Percentiles rank a stretch among this genome's conserved stretches.
phyloP scores from a whole-genome alignment of 2,329 filamentous ascomycete genomes.

The Davidsoniella virescens region DNA sequence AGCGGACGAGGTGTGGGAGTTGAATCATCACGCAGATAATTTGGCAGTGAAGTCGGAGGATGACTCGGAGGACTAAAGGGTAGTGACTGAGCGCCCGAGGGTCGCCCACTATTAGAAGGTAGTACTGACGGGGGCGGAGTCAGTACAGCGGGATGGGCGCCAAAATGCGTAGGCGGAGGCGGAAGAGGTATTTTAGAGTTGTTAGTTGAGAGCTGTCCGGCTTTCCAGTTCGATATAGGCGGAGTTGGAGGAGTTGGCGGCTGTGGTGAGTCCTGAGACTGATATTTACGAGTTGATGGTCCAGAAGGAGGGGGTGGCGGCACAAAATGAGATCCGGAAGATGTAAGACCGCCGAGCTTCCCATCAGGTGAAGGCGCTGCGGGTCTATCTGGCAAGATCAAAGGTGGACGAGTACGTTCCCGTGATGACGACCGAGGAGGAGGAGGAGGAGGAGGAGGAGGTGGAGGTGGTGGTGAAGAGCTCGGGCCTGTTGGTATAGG shows the following conservation, averaged over 20 bases:
- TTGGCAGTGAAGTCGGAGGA: neutral
- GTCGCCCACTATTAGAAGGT: too few species aligned
- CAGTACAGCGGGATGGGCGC: too few species aligned
- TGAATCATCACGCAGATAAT: slow-evolving; percentile 1
- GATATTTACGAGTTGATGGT: neutral
- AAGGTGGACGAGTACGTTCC: neutral
- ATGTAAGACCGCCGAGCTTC: neutral
- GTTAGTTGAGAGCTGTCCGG: too few species aligned
- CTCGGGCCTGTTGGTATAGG: neutral
- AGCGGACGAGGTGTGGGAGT: neutral
- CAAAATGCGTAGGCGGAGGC: too few species aligned
- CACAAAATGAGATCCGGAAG: neutral
- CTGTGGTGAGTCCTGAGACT: neutral
- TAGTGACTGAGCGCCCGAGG: too few species aligned
- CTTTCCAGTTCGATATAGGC: too few species aligned
- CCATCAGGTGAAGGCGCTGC: slow-evolving; percentile 1
- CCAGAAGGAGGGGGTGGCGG: neutral
- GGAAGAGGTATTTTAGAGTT: too few species aligned
- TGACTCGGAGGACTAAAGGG: neutral
- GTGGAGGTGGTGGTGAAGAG: neutral
- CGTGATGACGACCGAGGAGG: neutral
- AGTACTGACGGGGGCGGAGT: too few species aligned
- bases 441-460: neutral
- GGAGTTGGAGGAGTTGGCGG: neutral
- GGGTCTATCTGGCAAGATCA: neutral